These are phyloP conservation scores for Spathaspora passalidarum DNA, from an alignment of 805 yeast species.

Conservation along the genomic window DNA sequence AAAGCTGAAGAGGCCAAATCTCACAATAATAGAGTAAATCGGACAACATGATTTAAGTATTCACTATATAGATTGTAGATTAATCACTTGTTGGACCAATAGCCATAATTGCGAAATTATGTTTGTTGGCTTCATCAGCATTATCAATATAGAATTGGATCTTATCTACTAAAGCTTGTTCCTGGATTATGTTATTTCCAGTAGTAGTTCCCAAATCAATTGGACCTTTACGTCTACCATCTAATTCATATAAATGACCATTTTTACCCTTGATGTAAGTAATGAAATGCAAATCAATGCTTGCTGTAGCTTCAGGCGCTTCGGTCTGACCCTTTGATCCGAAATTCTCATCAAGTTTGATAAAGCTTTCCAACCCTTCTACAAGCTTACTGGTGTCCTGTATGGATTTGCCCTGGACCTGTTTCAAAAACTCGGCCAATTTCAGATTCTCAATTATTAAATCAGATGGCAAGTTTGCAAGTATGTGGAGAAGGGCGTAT, in stretches of 20 bases:
- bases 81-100: slow-evolving; percentile 54
- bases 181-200: slow-evolving; percentile 38
- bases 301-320: slow-evolving; percentile 57
- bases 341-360: slow-evolving; percentile 40
- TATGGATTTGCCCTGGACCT: slow-evolving; percentile 11
- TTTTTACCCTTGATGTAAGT: slow-evolving; percentile 59
- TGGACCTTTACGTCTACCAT: slow-evolving; percentile 83
- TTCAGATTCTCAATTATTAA: slow-evolving; percentile 41
- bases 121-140: slow-evolving; percentile 56
- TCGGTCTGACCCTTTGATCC: slow-evolving; percentile 61
- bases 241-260: slow-evolving; percentile 69
- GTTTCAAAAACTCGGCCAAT: slow-evolving; percentile 7
- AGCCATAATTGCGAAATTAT: slow-evolving; percentile 77
- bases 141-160: slow-evolving; percentile 65
- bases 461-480: slow-evolving; percentile 46
- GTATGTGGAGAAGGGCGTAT: slow-evolving; percentile 73
- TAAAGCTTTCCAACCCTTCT: slow-evolving; percentile 41
- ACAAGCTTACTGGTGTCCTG: slow-evolving; percentile 42
- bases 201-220: slow-evolving; percentile 52
- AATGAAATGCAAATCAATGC: slow-evolving; percentile 68
- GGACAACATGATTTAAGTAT: not conserved
- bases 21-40: no score
- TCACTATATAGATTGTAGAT: not conserved
- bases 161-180: slow-evolving; percentile 47
- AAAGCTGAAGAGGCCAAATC: not conserved